Evolutionary conservation across 371 early-diverging fungal genomes (phyloP).

Genomic region (Circinella umbellata): DNA sequence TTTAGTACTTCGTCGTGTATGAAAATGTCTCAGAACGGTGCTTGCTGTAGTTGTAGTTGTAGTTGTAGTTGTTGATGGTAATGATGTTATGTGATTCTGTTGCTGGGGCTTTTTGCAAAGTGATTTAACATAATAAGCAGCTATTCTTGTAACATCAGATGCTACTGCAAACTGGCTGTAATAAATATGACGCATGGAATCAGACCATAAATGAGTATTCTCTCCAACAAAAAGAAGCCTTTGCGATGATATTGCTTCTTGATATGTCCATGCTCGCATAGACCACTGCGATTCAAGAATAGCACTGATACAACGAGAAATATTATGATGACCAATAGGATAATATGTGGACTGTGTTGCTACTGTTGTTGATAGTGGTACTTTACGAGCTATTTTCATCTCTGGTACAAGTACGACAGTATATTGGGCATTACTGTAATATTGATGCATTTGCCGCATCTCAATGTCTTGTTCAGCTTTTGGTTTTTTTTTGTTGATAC

Average conservation of each 20-base stretch:
- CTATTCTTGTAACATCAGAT: neutral
- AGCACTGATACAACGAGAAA: neutral
- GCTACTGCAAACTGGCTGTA: neutral
- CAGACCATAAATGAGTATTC: conserved; percentile 3
- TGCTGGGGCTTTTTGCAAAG: neutral
- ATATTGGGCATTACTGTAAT: neutral
- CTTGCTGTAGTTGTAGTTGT: no score
- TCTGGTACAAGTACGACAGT: neutral
- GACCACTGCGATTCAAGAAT: neutral
- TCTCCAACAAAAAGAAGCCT: neutral
- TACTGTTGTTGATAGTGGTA: neutral
- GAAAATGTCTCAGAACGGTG: neutral
- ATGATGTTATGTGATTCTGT: neutral
- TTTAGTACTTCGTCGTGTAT: neutral
- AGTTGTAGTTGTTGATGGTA: no score
- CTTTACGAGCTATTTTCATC: neutral
- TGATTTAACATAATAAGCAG: conserved; percentile 3
- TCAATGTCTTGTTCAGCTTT: neutral
- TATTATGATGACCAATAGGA: neutral
- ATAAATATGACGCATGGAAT: neutral
- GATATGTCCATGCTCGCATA: conserved; percentile 4
- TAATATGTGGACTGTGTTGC: neutral
- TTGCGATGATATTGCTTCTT: neutral
- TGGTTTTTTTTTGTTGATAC: neutral
- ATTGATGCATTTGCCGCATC: neutral